Percentiles rank a stretch among this genome's conserved stretches.
phyloP scores from a whole-genome alignment of 2,329 filamentous ascomycete species.

The Zymoseptoria pseudotritici region DNA sequence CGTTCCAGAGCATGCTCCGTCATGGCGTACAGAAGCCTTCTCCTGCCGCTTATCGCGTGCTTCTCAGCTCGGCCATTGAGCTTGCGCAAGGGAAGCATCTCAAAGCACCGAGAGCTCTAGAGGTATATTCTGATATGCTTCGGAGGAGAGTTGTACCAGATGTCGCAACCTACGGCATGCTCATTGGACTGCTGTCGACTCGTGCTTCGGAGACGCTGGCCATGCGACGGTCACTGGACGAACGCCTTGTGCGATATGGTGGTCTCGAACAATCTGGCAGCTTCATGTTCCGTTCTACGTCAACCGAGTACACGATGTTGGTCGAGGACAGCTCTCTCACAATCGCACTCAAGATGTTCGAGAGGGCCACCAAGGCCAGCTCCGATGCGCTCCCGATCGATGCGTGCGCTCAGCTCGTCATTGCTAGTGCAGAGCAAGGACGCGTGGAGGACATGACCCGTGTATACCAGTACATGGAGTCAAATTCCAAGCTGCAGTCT shows the following conservation, averaged over 20 bases:
- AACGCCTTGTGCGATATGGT: conserved; percentile 76
- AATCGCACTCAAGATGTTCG: conserved; percentile 78
- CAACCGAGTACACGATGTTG: conserved; percentile 79
- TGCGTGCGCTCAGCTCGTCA: conserved; percentile 78
- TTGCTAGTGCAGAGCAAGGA: conserved; percentile 75
- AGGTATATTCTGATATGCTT: conserved; percentile 96
- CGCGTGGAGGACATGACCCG: conserved; percentile 82
- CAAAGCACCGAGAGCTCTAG: conserved; percentile 81
- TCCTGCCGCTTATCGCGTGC: conserved; percentile 81
- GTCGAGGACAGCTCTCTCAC: conserved; percentile 80
- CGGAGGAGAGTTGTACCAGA: conserved; percentile 74
- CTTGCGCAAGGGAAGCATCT: conserved; percentile 72
- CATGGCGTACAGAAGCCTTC: conserved; percentile 73
- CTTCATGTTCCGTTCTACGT: conserved; percentile 83
- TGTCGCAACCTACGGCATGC: conserved; percentile 76
- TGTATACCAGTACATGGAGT: conserved; percentile 87
- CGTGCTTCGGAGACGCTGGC: conserved; percentile 71
- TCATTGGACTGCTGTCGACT: conserved; percentile 74
- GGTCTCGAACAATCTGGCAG: conserved; percentile 75
- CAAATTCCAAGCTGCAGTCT: conserved; percentile 62
- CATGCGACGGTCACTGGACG: conserved; percentile 66
- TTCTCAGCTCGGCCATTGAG: conserved; percentile 76
- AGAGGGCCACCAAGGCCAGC: conserved; percentile 59
- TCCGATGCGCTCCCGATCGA: conserved; percentile 64
- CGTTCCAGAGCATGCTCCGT: conserved; percentile 84